These are phyloP conservation scores for Aureobasidium sp. DNA, from an alignment of 2,329 filamentous ascomycete genomes.

Conservation along the genomic window DNA sequence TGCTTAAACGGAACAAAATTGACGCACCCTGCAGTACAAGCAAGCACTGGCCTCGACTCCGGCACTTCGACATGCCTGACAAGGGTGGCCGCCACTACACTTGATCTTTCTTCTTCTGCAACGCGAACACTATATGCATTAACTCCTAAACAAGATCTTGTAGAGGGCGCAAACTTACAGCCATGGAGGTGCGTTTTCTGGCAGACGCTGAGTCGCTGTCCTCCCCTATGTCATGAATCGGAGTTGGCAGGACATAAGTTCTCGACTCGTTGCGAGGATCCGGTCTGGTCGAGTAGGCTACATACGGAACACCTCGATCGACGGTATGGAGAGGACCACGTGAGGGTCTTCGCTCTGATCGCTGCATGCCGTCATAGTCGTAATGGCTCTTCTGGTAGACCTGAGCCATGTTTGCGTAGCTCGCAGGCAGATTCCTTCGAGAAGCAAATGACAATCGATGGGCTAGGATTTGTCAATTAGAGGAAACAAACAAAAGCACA, in stretches of 20 bases:
- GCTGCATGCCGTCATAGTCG: slow-evolving; percentile 14
- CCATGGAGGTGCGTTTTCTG: slow-evolving; percentile 15
- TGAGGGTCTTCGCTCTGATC: background rate
- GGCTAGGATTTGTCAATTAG: background rate
- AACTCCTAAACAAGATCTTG: slow-evolving; percentile 29
- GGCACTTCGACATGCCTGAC: slow-evolving; percentile 73
- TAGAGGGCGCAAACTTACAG: slow-evolving; percentile 46
- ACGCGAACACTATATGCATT: slow-evolving; percentile 63
- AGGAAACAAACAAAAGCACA: background rate
- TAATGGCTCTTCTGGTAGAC: slow-evolving; percentile 1
- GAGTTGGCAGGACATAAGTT: slow-evolving; percentile 20
- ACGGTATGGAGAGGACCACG: background rate
- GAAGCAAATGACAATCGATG: background rate
- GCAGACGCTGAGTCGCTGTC: slow-evolving; percentile 30
- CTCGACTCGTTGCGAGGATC: slow-evolving; percentile 8
- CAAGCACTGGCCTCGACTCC: slow-evolving; percentile 57
- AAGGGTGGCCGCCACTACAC: slow-evolving; percentile 84
- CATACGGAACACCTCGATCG: slow-evolving; percentile 5
- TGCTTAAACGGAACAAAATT: background rate
- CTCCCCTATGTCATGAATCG: slow-evolving; percentile 28
- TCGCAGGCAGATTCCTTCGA: background rate
- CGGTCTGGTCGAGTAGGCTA: background rate
- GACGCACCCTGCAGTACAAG: slow-evolving; percentile 67
- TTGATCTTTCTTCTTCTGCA: slow-evolving; percentile 93
- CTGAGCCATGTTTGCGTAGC: background rate